Conservation (phyloP, 2,329 filamentous ascomycete species). For the Aspergillus neoniger region DNA sequence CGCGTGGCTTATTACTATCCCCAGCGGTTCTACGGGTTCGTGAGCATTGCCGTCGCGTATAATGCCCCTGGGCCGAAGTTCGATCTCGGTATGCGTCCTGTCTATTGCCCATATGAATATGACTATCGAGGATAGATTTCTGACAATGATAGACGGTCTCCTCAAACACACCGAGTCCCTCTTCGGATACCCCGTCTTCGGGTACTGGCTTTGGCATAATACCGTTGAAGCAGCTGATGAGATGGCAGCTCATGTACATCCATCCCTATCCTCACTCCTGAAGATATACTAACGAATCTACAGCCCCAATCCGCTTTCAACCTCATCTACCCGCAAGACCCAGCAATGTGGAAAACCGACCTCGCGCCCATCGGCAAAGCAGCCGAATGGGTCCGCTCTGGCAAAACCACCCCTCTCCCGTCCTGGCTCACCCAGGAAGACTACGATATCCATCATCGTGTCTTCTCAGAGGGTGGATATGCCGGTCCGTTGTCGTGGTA, state of each 20-base stretch:
- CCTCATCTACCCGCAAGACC: constrained; percentile 27
- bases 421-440: constrained; percentile 23
- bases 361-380: constrained; percentile 24
- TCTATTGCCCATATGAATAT: too few species aligned
- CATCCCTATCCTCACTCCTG: too few species aligned
- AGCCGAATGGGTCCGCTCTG: constrained; percentile 25
- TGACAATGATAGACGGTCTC: background rate
- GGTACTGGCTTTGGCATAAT: background rate
- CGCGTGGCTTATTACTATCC: constrained; percentile 29
- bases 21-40: constrained; percentile 16
- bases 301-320: constrained; percentile 27
- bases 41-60: constrained; percentile 26
- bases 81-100: constrained; percentile 23
- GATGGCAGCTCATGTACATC: constrained; percentile 4
- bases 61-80: constrained; percentile 21
- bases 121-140: too few species aligned
- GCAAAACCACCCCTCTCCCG: constrained; percentile 18
- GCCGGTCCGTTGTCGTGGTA: background rate
- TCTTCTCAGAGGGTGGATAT: background rate
- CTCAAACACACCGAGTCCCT: background rate
- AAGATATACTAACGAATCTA: background rate
- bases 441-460: constrained; percentile 4
- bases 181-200: background rate
- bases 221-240: constrained; percentile 16
- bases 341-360: constrained; percentile 22